Base-by-base conservation (phyloP, 495 filamentous ascomycete genomes). In the Aspergillus mulundensis region DNA sequence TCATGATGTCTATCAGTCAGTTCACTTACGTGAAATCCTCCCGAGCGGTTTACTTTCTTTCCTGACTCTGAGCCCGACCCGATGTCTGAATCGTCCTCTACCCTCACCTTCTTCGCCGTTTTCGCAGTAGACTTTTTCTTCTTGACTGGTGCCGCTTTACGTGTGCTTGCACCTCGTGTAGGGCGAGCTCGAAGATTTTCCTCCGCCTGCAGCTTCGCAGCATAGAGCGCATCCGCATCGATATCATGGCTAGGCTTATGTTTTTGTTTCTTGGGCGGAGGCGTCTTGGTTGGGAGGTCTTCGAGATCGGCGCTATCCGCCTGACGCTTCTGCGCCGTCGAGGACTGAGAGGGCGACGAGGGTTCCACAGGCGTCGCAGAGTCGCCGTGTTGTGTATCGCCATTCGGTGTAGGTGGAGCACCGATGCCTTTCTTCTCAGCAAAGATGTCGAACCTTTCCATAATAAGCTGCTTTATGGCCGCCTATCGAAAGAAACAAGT, bases 151-250 rank as follows among this genome's bases (percentile, higher is more conserved):
- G 79, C 77, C 50, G 77, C 72, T 65, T 81, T 84, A 48, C 83
- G 82, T 6, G 74, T 72, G 14, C 70, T 74, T 38, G 75, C 78
- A 5, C 85, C 89, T 32, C 92, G 77, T 0, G 91, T 96, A 16
- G 86, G 77, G 18, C 92, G 80, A 19, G 81, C 84, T 28, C 83
- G 77, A 54, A 82, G 75, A 68, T 97, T 96, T 77, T 94, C 90
- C 70, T 96, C 87, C 2, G 91, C 94, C 71, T 98, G 94, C 25
- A 98, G 78, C 67, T 86, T 84, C 3, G 90, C 91, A 2, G 94
- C 94, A 53, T 91, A 80, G 8, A 84, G 78, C 14, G 91, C 92
- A 70, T 97, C 93, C 41, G 88, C 88, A 54, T 96, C 90, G 39
- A 81, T 67, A 53, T 77, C 70, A 50, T 75, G 61, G 34, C 77